Evolutionary conservation across 2,329 filamentous ascomycete species (phyloP), one percentile per base, ranked within the genome.

Genomic region (Venturia effusa): DNA sequence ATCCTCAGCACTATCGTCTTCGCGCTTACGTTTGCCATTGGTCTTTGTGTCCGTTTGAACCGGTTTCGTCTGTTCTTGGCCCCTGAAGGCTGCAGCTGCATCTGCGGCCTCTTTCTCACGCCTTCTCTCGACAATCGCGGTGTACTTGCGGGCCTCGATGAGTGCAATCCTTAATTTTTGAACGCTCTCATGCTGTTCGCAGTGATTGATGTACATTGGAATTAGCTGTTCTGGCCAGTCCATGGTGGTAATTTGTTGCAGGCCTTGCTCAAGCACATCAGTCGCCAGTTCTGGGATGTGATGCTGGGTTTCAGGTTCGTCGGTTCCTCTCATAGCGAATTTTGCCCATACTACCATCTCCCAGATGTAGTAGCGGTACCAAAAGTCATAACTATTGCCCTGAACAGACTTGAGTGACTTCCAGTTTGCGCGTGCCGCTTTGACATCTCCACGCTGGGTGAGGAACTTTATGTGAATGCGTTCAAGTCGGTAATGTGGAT

Each of bases 381-480:
- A 99, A 73, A 97, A 97, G 69, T 96, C 91, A 71, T 92, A 92
- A 69, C 86, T 92, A 69, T 91, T 84, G 37, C 86, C 86, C 64
- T 91, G 85, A 22, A 82, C 80, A n/a, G 84, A 78, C 27, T 84
- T 82, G 37, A 97, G 80, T 22, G 84, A 83, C 67, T 88, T 85
- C 86, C 90, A 97, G 59, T 89, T 84, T 19, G 83, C 81, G 45
- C 94, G 85, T 2, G 93, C 94, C 64, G 87, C 87, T 24, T 90
- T 84, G 62, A 90, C 79, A 48, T 89, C 88, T 32, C 86, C 86
- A 68, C 90, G 91, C 73, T 96, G 90, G 3, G 90, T 92, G 60
- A 95, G 81, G 71, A 93, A 96, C 71, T 95, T 92, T 69, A 97
- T 93, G 67, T 94, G 88, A 64, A 97, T 95, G 63, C 90, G 87